phyloP scores from a whole-genome alignment of 306 rosid genomes.

The peach (Prunus persica) region Prunus_persica_NCBIv2 NC_034014.1:534501-535000 shows the following conservation, averaged over 20 bases:
- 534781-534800: constrained; percentile 58
- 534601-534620: constrained; percentile 40
- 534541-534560: background rate
- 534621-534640: constrained; percentile 46
- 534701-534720: constrained; percentile 15
- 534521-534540: too few species aligned
- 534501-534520: too few species aligned
- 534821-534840: constrained; percentile 33
- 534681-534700: constrained; percentile 20
- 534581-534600: background rate
- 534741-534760: constrained; percentile 47
- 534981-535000: background rate
- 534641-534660: constrained; percentile 49
- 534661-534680: constrained; percentile 46
- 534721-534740: constrained; percentile 51
- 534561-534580: background rate
- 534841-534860: constrained; percentile 84
- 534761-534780: constrained; percentile 64
- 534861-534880: constrained; percentile 43
- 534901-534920: too few species aligned
- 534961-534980: background rate
- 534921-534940: background rate
- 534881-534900: background rate
- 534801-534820: constrained; percentile 45
- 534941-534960: constrained; percentile 1